Evolutionary conservation across 2,329 filamentous ascomycete species (phyloP).

Genomic region (Talaromyces sp.): DNA sequence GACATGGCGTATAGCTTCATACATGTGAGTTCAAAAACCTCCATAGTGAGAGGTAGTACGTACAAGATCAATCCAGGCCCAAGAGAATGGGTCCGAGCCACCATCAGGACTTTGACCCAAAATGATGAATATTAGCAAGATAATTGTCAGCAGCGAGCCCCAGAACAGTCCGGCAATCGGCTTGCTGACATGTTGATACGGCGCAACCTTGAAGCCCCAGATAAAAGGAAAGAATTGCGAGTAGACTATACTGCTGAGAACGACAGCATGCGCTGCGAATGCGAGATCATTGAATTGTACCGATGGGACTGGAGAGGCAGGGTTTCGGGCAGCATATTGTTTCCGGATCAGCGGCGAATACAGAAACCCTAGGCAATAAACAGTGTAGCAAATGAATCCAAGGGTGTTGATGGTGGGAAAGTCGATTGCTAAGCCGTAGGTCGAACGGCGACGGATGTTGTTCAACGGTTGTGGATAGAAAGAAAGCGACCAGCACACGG

Average conservation of each 20-base stretch:
- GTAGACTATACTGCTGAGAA: conserved; percentile 69
- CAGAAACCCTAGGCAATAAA: conserved; percentile 72
- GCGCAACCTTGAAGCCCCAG: conserved; percentile 71
- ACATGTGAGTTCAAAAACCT: conserved; percentile 22
- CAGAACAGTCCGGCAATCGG: conserved; percentile 67
- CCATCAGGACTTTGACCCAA: conserved; percentile 38
- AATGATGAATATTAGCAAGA: conserved; percentile 42
- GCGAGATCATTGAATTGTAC: conserved; percentile 86
- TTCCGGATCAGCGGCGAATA: conserved; percentile 72
- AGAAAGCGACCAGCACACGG: conserved; percentile 74
- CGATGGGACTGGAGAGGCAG: conserved; percentile 69
- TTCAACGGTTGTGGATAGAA: conserved; percentile 89
- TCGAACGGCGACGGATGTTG: conserved; percentile 74
- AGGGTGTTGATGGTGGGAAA: conserved; percentile 72
- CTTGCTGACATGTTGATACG: conserved; percentile 54
- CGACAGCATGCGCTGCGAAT: conserved; percentile 77
- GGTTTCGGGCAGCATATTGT: conserved; percentile 81
- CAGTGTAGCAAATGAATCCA: conserved; percentile 64
- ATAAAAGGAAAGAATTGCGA: conserved; percentile 69
- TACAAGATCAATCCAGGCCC: conserved; percentile 66
- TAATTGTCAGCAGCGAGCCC: conserved; percentile 57
- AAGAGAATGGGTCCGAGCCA: conserved; percentile 48
- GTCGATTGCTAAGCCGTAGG: conserved; percentile 79
- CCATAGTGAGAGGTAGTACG: conserved; percentile 22
- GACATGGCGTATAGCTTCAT: conserved; percentile 64